A percentile compares a stretch with the other conserved stretches of the same genome.
Evolutionary conservation across 164 flowering plant species (phyloP).

Genomic region (Paratinospora sagittata): DNA sequence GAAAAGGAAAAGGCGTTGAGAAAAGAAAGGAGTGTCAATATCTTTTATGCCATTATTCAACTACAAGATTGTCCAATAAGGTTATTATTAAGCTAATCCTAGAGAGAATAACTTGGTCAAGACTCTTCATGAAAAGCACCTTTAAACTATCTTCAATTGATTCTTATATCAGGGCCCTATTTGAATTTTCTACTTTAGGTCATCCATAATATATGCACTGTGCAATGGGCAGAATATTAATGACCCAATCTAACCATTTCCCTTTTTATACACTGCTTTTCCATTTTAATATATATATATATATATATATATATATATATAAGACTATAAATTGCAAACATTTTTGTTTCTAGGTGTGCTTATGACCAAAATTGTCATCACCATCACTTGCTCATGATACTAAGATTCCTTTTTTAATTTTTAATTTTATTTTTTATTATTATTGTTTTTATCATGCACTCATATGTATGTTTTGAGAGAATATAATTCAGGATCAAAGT

Average conservation of each 20-base stretch:
- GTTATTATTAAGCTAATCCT: conserved; percentile 1
- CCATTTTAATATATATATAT: no score
- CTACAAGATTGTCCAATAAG: conserved; percentile 1
- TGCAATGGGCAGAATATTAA: neutral
- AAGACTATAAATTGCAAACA: no score
- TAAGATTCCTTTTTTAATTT: no score
- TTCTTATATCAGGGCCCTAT: neutral
- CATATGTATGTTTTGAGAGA: no score
- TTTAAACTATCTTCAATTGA: neutral
- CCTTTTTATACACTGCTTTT: no score
- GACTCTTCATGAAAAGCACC: conserved; percentile 1
- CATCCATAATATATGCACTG: neutral
- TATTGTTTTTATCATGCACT: no score
- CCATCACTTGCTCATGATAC: neutral
- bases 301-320: no score
- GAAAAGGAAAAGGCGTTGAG: neutral
- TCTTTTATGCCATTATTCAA: conserved; percentile 2
- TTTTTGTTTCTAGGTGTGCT: neutral
- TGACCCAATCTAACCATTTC: neutral
- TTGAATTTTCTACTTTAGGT: neutral
- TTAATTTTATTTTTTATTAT: no score
- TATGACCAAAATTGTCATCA: neutral
- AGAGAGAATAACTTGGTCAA: neutral
- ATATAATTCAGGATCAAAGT: no score
- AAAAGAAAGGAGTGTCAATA: conserved; percentile 5